Percentiles rank a stretch among this genome's conserved stretches.
These are phyloP conservation scores for Jaapia argillacea DNA, from an alignment of 768 basidiomycete species.

Conservation along the genomic window DNA sequence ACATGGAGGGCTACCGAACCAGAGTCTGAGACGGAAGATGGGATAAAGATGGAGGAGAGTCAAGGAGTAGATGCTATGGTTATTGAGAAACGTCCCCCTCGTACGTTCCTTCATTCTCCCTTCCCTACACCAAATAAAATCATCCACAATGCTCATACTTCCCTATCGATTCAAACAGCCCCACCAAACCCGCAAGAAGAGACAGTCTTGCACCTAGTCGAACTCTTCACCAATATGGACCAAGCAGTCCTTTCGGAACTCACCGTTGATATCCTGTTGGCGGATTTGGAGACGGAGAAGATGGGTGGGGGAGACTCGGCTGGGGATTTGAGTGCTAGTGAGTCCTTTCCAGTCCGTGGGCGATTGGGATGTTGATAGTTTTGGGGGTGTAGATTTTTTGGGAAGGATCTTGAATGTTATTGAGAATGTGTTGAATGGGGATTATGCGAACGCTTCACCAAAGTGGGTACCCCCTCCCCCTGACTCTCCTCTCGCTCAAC, in stretches of 20 bases:
- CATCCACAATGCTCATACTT: too few relatives aligned
- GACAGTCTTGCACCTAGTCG: conserved; percentile 12
- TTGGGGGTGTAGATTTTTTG: conserved; percentile 38
- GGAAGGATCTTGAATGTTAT: conserved; percentile 30
- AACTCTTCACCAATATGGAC: conserved; percentile 64
- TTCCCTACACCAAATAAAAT: too few relatives aligned
- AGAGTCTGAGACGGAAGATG: neutral
- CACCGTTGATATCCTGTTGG: conserved; percentile 38
- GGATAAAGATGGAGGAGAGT: neutral
- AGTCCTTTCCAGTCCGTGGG: neutral
- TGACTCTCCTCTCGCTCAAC: conserved; percentile 10
- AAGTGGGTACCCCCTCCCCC: conserved; percentile 13
- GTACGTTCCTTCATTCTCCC: too few relatives aligned
- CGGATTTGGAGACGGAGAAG: conserved; percentile 31
- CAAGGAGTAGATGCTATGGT: too few relatives aligned
- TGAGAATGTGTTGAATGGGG: conserved; percentile 21
- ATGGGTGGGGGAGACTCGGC: neutral
- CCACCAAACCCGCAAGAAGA: too few relatives aligned
- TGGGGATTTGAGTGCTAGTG: neutral
- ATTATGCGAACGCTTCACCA: conserved; percentile 20
- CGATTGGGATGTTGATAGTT: neutral
- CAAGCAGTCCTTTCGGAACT: conserved; percentile 49
- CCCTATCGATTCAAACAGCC: too few relatives aligned
- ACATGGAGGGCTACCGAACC: conserved; percentile 23
- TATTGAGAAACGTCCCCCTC: too few relatives aligned